These are phyloP conservation scores for Coniosporium apollinis DNA, from an alignment of 495 filamentous ascomycete genomes.

Conservation along the genomic window DNA sequence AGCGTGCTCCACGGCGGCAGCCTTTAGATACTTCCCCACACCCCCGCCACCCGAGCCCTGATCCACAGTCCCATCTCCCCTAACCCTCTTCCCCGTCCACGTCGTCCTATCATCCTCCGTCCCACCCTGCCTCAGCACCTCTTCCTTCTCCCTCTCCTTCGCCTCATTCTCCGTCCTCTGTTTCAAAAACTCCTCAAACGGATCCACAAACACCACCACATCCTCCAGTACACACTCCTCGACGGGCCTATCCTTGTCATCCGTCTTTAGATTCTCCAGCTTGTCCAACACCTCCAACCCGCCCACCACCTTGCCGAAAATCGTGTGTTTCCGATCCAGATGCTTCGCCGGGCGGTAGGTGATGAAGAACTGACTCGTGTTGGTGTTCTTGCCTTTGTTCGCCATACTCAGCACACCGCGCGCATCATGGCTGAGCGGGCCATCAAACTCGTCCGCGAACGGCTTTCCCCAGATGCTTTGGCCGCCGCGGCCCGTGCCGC, in stretches of 20 bases:
- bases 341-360: constrained; percentile 69
- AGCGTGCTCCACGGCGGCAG: constrained; percentile 25
- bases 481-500: constrained; percentile 79
- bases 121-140: constrained; percentile 27
- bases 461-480: constrained; percentile 75
- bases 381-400: constrained; percentile 96
- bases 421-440: constrained; percentile 60
- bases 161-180: constrained; percentile 35
- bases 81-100: constrained; percentile 65
- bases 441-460: constrained; percentile 86
- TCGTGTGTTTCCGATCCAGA: constrained; percentile 88
- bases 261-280: constrained; percentile 56
- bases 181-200: constrained; percentile 81
- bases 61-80: constrained; percentile 31
- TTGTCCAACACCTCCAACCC: constrained; percentile 47
- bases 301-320: constrained; percentile 74
- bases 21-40: constrained; percentile 72
- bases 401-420: constrained; percentile 63
- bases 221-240: constrained; percentile 66
- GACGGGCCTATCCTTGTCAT: constrained; percentile 50
- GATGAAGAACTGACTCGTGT: constrained; percentile 91
- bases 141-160: constrained; percentile 21
- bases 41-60: constrained; percentile 28
- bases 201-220: constrained; percentile 78
- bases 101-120: constrained; percentile 72